Evolutionary conservation across 164 flowering plant species (phyloP).

Genomic region (Vitis rupestris): DNA sequence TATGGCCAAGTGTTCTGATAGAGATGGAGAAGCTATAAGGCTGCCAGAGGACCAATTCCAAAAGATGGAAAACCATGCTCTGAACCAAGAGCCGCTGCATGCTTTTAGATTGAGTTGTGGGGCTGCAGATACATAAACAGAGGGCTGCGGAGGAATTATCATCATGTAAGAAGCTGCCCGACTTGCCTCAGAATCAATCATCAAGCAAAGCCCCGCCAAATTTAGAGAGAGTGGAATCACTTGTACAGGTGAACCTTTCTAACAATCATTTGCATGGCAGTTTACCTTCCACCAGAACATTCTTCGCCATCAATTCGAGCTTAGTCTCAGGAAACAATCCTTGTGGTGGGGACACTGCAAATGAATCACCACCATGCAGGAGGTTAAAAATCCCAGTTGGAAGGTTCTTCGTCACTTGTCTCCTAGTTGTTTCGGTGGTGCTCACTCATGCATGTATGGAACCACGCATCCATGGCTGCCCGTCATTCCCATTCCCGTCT

Average conservation of each 20-base stretch:
- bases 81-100: too few species aligned
- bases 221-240: conserved; percentile 56
- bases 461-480: too few species aligned
- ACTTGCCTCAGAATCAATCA: conserved; percentile 58
- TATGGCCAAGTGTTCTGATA: conserved; percentile 51
- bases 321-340: conserved; percentile 66
- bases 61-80: too few species aligned
- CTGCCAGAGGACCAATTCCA: too few species aligned
- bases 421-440: conserved; percentile 24
- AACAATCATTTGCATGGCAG: conserved; percentile 62
- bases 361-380: conserved; percentile 64
- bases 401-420: conserved; percentile 39
- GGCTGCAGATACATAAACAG: too few species aligned
- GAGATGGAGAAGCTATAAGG: conserved; percentile 35
- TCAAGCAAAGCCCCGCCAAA: conserved; percentile 58
- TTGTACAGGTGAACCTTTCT: conserved; percentile 68
- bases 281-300: conserved; percentile 67
- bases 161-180: conserved; percentile 24
- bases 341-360: conserved; percentile 43
- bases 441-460: conserved; percentile 8
- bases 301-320: conserved; percentile 62
- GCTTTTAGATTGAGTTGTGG: too few species aligned
- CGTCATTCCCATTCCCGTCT: too few species aligned
- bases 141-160: too few species aligned
- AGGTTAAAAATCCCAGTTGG: conserved; percentile 19